Conservation (phyloP, 768 basidiomycete genomes). For the Megacollybia marginata region DNA sequence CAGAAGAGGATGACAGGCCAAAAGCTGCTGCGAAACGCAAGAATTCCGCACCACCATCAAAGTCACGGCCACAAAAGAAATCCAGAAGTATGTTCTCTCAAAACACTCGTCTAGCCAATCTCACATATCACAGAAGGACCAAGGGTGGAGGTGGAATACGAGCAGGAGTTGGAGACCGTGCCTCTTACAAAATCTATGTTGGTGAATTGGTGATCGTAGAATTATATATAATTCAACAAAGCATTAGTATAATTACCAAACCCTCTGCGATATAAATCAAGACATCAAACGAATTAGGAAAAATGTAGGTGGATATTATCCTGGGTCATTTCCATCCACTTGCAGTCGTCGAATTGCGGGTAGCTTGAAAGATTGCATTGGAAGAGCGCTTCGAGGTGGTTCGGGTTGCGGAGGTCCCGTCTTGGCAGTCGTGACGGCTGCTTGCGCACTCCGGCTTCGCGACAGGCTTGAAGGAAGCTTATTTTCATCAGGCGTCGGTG, state of each 20-base stretch:
- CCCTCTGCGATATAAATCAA: too few relatives aligned
- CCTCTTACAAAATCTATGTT: constrained; percentile 38
- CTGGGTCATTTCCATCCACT: background rate
- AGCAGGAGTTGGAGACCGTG: constrained; percentile 77
- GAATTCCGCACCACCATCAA: constrained; percentile 26
- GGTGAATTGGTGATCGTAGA: background rate
- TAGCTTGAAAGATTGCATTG: constrained; percentile 40
- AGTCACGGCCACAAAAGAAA: constrained; percentile 52
- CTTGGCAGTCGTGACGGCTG: constrained; percentile 24
- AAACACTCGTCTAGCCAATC: background rate
- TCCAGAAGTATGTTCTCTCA: constrained; percentile 43
- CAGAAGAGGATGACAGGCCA: constrained; percentile 21
- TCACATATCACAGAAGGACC: constrained; percentile 47
- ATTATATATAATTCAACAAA: background rate
- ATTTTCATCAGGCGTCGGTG: constrained; percentile 34
- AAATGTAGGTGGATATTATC: too few relatives aligned
- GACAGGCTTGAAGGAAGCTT: constrained; percentile 45
- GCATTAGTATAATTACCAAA: too few relatives aligned
- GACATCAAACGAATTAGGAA: too few relatives aligned
- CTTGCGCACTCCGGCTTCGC: constrained; percentile 51
- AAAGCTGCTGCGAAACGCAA: constrained; percentile 67
- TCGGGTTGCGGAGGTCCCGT: constrained; percentile 27
- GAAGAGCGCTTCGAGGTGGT: constrained; percentile 47
- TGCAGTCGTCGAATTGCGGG: constrained; percentile 11
- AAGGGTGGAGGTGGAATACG: constrained; percentile 93